Evolutionary conservation across 2,329 filamentous ascomycete genomes (phyloP).

Genomic region (Zasmidium cellare): DNA sequence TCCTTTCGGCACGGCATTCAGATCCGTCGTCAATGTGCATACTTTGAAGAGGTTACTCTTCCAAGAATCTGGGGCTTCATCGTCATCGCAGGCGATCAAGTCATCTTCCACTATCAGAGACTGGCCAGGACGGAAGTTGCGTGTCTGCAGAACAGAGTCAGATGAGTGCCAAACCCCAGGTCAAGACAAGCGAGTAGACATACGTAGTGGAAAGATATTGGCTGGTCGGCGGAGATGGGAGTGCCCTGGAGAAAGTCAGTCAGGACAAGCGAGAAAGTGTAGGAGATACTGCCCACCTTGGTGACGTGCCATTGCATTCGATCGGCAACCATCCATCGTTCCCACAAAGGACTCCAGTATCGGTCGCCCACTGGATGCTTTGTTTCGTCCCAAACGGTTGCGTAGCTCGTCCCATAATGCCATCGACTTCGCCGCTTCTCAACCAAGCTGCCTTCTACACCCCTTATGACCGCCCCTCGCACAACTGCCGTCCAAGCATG

Average conservation of each 20-base stretch:
- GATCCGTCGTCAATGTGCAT: slow-evolving; percentile 74
- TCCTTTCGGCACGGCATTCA: slow-evolving; percentile 71
- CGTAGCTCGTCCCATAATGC: slow-evolving; percentile 80
- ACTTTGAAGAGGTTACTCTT: slow-evolving; percentile 63
- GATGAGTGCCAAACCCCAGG: no score
- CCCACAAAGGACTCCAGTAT: slow-evolving; percentile 79
- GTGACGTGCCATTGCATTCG: slow-evolving; percentile 85
- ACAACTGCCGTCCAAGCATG: slow-evolving; percentile 83
- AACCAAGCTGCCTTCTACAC: slow-evolving; percentile 77
- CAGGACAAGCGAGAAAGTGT: no score
- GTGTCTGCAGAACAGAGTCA: no score
- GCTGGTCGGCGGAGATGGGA: slow-evolving; percentile 69
- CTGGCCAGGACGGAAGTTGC: slow-evolving; percentile 78
- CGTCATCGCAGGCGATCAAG: slow-evolving; percentile 72
- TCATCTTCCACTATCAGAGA: slow-evolving; percentile 78
- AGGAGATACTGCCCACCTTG: slow-evolving; percentile 68
- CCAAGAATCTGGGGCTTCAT: slow-evolving; percentile 60
- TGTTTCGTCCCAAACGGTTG: slow-evolving; percentile 70
- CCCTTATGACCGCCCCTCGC: slow-evolving; percentile 71
- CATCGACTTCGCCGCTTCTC: slow-evolving; percentile 71
- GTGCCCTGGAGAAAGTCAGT: slow-evolving; percentile 54
- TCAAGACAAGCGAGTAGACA: no score
- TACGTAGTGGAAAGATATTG: slow-evolving; percentile 82
- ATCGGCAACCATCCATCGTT: slow-evolving; percentile 80
- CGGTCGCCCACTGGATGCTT: slow-evolving; percentile 72